Evolutionary conservation across 2,329 filamentous ascomycete species (phyloP).

Genomic region (Penicillium sp.): DNA sequence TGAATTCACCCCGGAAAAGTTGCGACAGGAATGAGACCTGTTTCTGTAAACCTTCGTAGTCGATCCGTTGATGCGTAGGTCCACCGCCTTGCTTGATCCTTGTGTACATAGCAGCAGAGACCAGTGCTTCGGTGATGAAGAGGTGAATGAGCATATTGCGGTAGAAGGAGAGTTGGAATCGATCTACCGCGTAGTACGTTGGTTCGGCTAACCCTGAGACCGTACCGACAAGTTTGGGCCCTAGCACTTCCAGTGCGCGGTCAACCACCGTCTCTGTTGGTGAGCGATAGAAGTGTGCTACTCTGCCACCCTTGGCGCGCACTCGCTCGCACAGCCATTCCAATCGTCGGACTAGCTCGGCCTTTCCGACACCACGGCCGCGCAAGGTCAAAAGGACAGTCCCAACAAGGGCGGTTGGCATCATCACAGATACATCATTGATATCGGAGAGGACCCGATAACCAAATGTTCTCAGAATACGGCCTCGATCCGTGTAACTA

Average conservation of each 20-base stretch:
- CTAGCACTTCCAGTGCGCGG: constrained; percentile 84
- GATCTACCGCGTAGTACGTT: constrained; percentile 90
- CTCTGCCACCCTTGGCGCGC: constrained; percentile 78
- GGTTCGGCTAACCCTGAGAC: constrained; percentile 78
- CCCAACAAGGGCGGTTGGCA: constrained; percentile 94
- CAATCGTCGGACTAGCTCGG: constrained; percentile 78
- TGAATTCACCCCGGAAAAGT: constrained; percentile 93
- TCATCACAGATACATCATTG: constrained; percentile 92
- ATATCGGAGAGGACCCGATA: constrained; percentile 93
- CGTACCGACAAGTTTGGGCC: constrained; percentile 78
- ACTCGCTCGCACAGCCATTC: constrained; percentile 86
- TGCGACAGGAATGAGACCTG: constrained; percentile 89
- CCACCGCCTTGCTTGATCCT: constrained; percentile 88
- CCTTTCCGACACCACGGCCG: constrained; percentile 83
- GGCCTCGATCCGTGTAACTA: constrained; percentile 58
- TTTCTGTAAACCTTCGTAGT: constrained; percentile 66
- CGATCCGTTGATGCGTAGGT: constrained; percentile 71
- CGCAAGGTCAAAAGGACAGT: constrained; percentile 88
- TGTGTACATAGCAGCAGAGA: constrained; percentile 86
- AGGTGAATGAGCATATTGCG: constrained; percentile 99
- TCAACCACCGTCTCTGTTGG: constrained; percentile 80
- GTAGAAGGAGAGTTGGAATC: constrained; percentile 97
- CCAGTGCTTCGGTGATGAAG: constrained; percentile 88
- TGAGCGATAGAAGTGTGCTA: constrained; percentile 84
- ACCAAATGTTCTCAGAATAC: constrained; percentile 77